Conservation (phyloP, 345 rosid genomes). For the Salix arbutifolia region DNA sequence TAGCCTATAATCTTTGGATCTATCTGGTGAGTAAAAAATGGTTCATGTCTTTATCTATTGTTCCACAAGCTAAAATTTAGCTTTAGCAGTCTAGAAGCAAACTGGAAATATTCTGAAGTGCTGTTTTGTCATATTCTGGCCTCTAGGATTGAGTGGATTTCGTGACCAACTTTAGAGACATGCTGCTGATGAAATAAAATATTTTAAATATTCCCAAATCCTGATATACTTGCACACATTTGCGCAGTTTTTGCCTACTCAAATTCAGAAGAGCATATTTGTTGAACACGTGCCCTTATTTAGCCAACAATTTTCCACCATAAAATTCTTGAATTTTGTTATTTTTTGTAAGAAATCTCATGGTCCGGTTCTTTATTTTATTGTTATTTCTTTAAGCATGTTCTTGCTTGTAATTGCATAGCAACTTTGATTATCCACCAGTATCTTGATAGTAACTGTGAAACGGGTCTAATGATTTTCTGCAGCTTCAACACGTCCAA, state of each 20-base stretch:
- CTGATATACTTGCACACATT: too few relatives aligned
- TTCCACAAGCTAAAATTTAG: not conserved
- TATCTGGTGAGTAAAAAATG: not conserved
- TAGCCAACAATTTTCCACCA: not conserved
- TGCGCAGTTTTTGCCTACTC: too few relatives aligned
- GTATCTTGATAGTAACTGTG: constrained; percentile 13
- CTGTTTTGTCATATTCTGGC: not conserved
- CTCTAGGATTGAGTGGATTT: not conserved
- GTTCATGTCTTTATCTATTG: not conserved
- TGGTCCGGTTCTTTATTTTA: not conserved
- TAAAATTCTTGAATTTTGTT: not conserved
- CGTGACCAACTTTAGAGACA: not conserved
- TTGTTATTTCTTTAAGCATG: not conserved
- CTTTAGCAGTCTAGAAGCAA: not conserved
- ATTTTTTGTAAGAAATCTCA: not conserved
- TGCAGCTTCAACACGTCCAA: constrained; percentile 85
- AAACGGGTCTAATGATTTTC: constrained; percentile 14
- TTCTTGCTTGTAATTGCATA: not conserved
- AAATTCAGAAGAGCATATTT: not conserved
- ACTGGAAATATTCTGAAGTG: not conserved
- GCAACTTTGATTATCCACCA: not conserved
- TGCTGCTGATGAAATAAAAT: not conserved
- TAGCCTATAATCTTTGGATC: not conserved
- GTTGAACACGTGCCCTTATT: not conserved
- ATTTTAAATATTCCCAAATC: not conserved